phyloP scores from a whole-genome alignment of 345 rosid genomes.

The Firmiana major region DNA sequence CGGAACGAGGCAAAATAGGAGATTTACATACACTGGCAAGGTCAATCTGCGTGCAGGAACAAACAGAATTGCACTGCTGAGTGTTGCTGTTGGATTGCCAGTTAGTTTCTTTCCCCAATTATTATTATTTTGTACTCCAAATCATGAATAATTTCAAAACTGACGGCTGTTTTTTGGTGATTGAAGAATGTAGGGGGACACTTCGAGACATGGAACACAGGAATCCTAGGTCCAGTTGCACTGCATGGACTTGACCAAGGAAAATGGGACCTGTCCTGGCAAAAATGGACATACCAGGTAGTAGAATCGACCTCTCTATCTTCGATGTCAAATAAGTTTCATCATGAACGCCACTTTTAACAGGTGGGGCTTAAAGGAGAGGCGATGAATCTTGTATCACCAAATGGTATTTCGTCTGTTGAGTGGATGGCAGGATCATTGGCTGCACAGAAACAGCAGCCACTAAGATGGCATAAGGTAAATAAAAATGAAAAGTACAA shows the following conservation, averaged over 20 bases:
- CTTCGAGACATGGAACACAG: slow-evolving; percentile 90
- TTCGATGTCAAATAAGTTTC: slow-evolving; percentile 2
- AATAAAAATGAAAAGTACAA: background rate
- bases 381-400: slow-evolving; percentile 75
- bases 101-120: slow-evolving; percentile 41
- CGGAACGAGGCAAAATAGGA: slow-evolving; percentile 75
- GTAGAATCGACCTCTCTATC: background rate
- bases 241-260: slow-evolving; percentile 86
- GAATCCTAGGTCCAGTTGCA: slow-evolving; percentile 95
- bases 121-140: background rate
- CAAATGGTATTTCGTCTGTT: slow-evolving; percentile 52
- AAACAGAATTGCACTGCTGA: slow-evolving; percentile 86
- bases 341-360: slow-evolving; percentile 15
- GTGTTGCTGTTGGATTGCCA: slow-evolving; percentile 94
- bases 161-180: background rate
- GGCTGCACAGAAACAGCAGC: slow-evolving; percentile 64
- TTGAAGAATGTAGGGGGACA: slow-evolving; percentile 93
- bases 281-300: slow-evolving; percentile 98
- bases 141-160: background rate
- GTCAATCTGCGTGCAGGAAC: slow-evolving; percentile 74
- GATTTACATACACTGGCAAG: slow-evolving; percentile 72
- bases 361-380: slow-evolving; percentile 99
- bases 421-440: slow-evolving; percentile 75
- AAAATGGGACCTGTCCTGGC: slow-evolving; percentile 87
- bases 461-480: slow-evolving; percentile 98